Conservation (phyloP, 345 rosid species). For the Pelargonium nanum region DNA sequence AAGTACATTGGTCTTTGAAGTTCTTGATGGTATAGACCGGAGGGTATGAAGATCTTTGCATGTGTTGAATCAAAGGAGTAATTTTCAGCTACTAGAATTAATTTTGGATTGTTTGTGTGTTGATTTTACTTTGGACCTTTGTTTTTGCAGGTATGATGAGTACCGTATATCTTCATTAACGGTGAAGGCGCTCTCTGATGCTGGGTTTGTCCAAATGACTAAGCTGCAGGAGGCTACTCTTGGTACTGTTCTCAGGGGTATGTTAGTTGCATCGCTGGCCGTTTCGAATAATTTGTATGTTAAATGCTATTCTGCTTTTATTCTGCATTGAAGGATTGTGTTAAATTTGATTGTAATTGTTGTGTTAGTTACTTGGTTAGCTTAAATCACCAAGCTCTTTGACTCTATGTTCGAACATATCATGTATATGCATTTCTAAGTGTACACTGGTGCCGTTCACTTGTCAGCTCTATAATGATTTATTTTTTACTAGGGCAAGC, state of each 20-base stretch:
- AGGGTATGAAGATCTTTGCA: too few species aligned
- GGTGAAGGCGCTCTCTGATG: slow-evolving; percentile 55
- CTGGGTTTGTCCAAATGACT: slow-evolving; percentile 84
- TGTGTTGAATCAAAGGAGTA: not conserved
- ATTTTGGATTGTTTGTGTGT: not conserved
- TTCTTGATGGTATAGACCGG: not conserved
- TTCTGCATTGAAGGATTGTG: not conserved
- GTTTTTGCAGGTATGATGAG: slow-evolving; percentile 61
- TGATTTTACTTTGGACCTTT: slow-evolving; percentile 8
- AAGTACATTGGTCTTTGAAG: not conserved
- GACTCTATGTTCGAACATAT: too few species aligned
- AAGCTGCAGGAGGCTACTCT: slow-evolving; percentile 79
- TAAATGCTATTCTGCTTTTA: not conserved
- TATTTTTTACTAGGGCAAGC: too few species aligned
- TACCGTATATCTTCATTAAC: slow-evolving; percentile 73
- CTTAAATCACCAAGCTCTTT: too few species aligned
- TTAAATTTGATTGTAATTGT: too few species aligned
- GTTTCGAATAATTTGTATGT: not conserved
- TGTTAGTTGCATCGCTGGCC: slow-evolving; percentile 4
- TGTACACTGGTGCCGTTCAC: too few species aligned
- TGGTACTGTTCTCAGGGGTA: slow-evolving; percentile 66
- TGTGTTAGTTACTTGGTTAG: too few species aligned
- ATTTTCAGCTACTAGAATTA: too few species aligned
- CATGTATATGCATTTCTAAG: too few species aligned
- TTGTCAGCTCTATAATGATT: too few species aligned